phyloP scores from a whole-genome alignment of 2,329 filamentous ascomycete genomes.

The Xylariomycetidae sp. region DNA sequence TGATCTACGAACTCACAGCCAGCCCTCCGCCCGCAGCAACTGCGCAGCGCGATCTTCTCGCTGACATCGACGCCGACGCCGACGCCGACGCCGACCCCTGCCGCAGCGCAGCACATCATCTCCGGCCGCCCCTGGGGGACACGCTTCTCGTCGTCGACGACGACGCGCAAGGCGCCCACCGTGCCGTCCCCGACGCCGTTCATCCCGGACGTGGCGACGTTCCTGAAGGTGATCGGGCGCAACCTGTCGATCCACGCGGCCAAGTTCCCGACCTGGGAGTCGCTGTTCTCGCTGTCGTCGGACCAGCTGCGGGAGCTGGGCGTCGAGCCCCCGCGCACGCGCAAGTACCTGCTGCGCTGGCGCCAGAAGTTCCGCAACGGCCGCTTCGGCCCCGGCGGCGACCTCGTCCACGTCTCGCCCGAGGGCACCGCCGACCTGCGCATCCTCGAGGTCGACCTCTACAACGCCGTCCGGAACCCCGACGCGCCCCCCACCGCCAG shows the following conservation, averaged over 20 bases:
- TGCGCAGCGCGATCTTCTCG: conserved; percentile 17
- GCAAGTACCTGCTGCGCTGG: conserved; percentile 83
- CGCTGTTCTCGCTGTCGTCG: conserved; percentile 77
- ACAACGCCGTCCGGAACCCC: conserved; percentile 29
- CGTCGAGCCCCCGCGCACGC: conserved; percentile 75
- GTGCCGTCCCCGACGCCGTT: conserved; percentile 73
- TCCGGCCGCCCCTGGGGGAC: too few species aligned
- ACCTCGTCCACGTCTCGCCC: conserved; percentile 65
- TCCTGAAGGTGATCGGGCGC: conserved; percentile 87
- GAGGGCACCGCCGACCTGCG: conserved; percentile 26
- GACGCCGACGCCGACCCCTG: too few species aligned
- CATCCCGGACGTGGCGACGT: conserved; percentile 77
- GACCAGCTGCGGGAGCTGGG: conserved; percentile 75
- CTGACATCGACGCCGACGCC: too few species aligned
- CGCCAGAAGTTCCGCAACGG: conserved; percentile 77
- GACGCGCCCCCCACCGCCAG: conserved; percentile 10
- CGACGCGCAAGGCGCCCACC: conserved; percentile 3
- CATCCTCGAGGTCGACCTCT: conserved; percentile 30
- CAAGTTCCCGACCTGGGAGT: conserved; percentile 88
- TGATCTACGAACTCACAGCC: too few species aligned
- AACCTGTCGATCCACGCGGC: conserved; percentile 72
- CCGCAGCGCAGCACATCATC: too few species aligned
- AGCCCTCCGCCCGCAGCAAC: conserved; percentile 22
- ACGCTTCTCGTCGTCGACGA: neutral
- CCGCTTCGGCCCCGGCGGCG: conserved; percentile 73